These are phyloP conservation scores for Plasmopara muralis DNA, from an alignment of 352 stramenopile genomes.

Conservation along the genomic window DNA sequence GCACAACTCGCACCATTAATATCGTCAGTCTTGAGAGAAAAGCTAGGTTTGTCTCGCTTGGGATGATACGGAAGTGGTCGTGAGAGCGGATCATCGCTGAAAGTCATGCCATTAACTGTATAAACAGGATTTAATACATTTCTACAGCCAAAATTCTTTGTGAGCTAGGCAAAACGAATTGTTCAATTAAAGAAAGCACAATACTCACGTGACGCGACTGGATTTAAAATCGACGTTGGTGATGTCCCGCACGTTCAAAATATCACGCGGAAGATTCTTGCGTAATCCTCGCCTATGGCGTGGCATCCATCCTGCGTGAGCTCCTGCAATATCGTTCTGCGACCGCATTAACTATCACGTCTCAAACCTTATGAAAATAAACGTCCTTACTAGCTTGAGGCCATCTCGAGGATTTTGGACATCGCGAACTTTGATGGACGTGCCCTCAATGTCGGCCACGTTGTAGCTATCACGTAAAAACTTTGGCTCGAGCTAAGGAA, in stretches of 20 bases:
- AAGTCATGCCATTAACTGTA: constrained; percentile 56
- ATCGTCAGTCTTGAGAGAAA: constrained; percentile 48
- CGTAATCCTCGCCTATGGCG: constrained; percentile 41
- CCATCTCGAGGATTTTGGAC: constrained; percentile 42
- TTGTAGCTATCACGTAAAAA: constrained; percentile 75
- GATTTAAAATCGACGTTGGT: constrained; percentile 66
- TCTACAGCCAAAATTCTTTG: constrained; percentile 16
- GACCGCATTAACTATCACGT: background rate
- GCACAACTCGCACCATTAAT: constrained; percentile 52
- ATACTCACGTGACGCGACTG: constrained; percentile 55
- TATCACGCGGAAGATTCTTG: constrained; percentile 55
- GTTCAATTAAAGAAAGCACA: background rate
- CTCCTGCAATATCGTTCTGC: constrained; percentile 51
- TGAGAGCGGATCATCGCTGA: constrained; percentile 42
- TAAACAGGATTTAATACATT: constrained; percentile 75
- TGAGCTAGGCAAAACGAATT: background rate
- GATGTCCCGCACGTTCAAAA: constrained; percentile 59
- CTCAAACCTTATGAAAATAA: background rate
- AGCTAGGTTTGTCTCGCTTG: constrained; percentile 46
- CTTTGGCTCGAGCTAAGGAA: constrained; percentile 33
- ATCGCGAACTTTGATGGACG: constrained; percentile 34
- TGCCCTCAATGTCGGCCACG: constrained; percentile 66
- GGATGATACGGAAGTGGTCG: constrained; percentile 40
- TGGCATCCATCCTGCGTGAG: constrained; percentile 49
- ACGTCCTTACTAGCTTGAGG: constrained; percentile 30